Evolutionary conservation across 164 flowering plant genomes (phyloP), one percentile per base, ranked within the genome.

Genomic region (Annona squamosa): DNA sequence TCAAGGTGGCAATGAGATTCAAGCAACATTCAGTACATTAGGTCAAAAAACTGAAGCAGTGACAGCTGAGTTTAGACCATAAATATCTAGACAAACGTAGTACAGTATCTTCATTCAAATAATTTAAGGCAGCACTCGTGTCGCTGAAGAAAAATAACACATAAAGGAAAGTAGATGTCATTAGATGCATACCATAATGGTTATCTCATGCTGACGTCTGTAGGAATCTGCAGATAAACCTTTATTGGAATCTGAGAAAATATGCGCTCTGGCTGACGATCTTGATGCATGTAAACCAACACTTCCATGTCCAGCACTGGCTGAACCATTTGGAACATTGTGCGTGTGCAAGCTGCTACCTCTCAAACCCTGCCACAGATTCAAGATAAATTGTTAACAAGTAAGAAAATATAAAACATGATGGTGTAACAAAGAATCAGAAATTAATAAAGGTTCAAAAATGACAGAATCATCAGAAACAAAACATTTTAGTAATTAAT

Each of bases 181-280:
- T 43, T 16, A 41, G 46, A 61, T 59, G 82, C 98, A 85, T 78
- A 91, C 97, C 44, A 81, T 65, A 41, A 87, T 85, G 75, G 89
- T 82, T 74, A 93, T 89, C 81, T 93, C 98, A 86, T 93, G 95
- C 3, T 81, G 90, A 48, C 85, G 83, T 13, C 93, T 81, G 79
- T 90, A 93, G 56, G 88, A 71, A 65, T 91, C 95, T 0, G 82
- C 81, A 75, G 93, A 85, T 68, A 78, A 46, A 67, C 80, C 79
- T 79, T 71, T 80, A 70, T 78, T 90, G 0, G 46, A 72, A 69
- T 76, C 82, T 69, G 80, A 64, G 18, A 84, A 61, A 52, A 78
- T 46, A 66, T 66, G 68, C 68, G 16, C 88, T 82, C 72, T 78
- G 6, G 77, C 59, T 75, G 68, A 66, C 4, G 78, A 67, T 65